Conservation (phyloP, 2,329 filamentous ascomycete species). For the Diaporthe caulivora region DNA sequence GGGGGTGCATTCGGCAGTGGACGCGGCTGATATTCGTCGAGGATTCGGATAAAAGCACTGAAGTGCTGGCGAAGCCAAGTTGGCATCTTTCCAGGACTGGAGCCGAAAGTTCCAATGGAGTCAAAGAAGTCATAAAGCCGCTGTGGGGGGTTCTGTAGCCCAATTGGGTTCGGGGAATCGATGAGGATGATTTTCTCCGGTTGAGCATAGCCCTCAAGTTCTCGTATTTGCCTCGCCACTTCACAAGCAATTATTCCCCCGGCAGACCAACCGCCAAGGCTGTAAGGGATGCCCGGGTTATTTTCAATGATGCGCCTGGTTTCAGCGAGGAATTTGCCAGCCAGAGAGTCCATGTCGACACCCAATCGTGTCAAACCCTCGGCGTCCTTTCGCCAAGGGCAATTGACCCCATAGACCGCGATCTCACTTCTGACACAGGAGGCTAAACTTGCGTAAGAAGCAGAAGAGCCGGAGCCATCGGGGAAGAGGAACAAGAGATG, state of each 20-base stretch:
- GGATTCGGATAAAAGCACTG: constrained; percentile 5
- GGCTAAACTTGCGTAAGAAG: constrained; percentile 6
- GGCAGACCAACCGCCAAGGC: constrained; percentile 20
- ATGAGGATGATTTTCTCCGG: not conserved
- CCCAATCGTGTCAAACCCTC: not conserved
- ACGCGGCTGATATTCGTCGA: constrained; percentile 4
- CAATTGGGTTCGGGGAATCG: constrained; percentile 2
- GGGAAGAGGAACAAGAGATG: constrained; percentile 29
- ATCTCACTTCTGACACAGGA: not conserved
- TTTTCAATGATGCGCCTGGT: not conserved
- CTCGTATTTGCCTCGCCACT: not conserved
- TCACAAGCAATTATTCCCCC: constrained; percentile 27
- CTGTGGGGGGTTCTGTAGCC: not conserved
- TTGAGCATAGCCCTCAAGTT: not conserved
- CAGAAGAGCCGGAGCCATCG: constrained; percentile 27
- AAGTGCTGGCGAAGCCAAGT: constrained; percentile 18
- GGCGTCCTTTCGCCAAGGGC: constrained; percentile 12
- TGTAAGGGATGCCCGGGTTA: not conserved
- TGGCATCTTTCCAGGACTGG: not conserved
- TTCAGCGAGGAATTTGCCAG: constrained; percentile 8
- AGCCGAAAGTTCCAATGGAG: constrained; percentile 12
- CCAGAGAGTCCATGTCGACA: constrained; percentile 1
- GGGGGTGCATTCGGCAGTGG: not conserved
- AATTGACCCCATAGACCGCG: constrained; percentile 14
- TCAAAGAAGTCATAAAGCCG: constrained; percentile 22